These are phyloP conservation scores for Fusarium nelsonii DNA, from an alignment of 2,329 filamentous ascomycete genomes.

Conservation along the genomic window DNA sequence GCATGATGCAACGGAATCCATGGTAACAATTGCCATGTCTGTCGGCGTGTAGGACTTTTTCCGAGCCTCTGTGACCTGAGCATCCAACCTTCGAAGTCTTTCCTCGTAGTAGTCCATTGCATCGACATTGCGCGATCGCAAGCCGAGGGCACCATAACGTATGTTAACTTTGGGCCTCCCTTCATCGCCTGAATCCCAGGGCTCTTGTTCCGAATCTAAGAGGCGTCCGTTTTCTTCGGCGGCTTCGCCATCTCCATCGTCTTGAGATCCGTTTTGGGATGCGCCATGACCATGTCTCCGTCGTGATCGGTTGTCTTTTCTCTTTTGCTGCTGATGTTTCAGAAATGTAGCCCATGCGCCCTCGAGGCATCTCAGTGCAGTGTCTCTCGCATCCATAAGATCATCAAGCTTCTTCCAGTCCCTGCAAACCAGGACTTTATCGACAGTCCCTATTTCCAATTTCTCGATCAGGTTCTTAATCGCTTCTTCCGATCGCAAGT, in stretches of 20 bases:
- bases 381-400: slow-evolving; percentile 75
- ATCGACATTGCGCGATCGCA: slow-evolving; percentile 81
- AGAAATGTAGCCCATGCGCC: slow-evolving; percentile 81
- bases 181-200: slow-evolving; percentile 55
- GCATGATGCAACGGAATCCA: slow-evolving; percentile 92
- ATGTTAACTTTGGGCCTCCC: slow-evolving; percentile 77
- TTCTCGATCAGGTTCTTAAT: slow-evolving; percentile 90
- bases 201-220: slow-evolving; percentile 61
- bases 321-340: slow-evolving; percentile 43
- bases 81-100: slow-evolving; percentile 81
- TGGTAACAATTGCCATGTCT: slow-evolving; percentile 93
- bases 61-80: slow-evolving; percentile 76
- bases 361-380: slow-evolving; percentile 79
- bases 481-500: slow-evolving; percentile 82
- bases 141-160: slow-evolving; percentile 80
- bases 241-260: slow-evolving; percentile 56
- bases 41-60: slow-evolving; percentile 81
- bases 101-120: slow-evolving; percentile 96
- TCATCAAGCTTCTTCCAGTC: slow-evolving; percentile 87
- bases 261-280: slow-evolving; percentile 44
- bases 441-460: slow-evolving; percentile 88
- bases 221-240: slow-evolving; percentile 71
- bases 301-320: slow-evolving; percentile 11
- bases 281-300: slow-evolving; percentile 29
- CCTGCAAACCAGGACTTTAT: slow-evolving; percentile 86